Evolutionary conservation across 768 basidiomycete species (phyloP), one percentile per base, ranked within the genome.

Genomic region (Coprinellus micaceus): DNA sequence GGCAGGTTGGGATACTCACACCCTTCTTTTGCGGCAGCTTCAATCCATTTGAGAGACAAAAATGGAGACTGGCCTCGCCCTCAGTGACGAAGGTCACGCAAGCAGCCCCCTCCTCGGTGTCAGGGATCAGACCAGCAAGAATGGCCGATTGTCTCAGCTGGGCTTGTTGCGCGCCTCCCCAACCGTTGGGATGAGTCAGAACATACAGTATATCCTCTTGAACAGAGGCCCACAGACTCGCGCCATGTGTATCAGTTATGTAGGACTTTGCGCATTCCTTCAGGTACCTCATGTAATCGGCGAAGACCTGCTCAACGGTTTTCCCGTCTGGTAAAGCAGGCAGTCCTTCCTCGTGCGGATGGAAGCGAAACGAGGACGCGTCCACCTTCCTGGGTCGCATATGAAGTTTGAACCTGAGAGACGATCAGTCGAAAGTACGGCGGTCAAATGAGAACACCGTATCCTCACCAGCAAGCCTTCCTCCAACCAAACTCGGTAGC

Each of bases 161-260:
- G 12, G 66, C 66, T 58, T 85, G 84, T 58, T 86, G 84, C 0
- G 62, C 65, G 0, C 81, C 80, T 56, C 77, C 83, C 84, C 84
- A 85, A 0, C 80, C 82, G 58, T 85, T 84, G 6, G 83, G 84
- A 57, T 84, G 83, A 1, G 77, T 76, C 22, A 85, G 71, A 15
- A 85, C 70, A 56, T 76, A 79, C 28, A 80, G 76, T 37, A 80
- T 72, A 5, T 60, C 67, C 13, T 66, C 63, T 55, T 74, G 69
- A 6, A 82, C 53, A 9, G 76, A 75, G 10, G 63, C 63, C 81
- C 79, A 82, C 2, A 83, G 58, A 13, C 65, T 64, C 4, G 19
- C 54, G 1, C 83, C 81, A 39, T 80, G 77, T 2, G 74, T 71
- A n/a, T 82, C 77, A 33, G 64, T 59, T 41, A 85, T 82, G 53